Conservation (phyloP, 2,329 filamentous ascomycete genomes). For the Aspergillus piperis region DNA sequence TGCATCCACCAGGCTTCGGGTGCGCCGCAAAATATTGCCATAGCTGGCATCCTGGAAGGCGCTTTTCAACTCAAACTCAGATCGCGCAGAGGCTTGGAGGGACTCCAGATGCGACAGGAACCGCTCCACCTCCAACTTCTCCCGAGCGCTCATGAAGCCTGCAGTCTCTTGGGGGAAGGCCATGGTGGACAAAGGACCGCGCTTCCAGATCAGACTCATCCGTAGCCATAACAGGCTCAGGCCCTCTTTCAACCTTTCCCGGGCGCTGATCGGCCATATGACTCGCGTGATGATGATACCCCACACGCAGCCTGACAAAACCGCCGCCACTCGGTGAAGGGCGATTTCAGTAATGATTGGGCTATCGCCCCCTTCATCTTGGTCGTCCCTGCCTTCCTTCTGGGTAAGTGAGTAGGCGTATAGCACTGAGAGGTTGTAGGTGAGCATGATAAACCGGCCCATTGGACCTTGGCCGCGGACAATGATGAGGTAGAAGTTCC, state of each 20-base stretch:
- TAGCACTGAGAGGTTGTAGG: slow-evolving; percentile 91
- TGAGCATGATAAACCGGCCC: slow-evolving; percentile 89
- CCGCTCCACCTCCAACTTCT: slow-evolving; percentile 82
- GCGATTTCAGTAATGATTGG: slow-evolving; percentile 88
- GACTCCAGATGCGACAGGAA: slow-evolving; percentile 73
- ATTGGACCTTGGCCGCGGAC: slow-evolving; percentile 82
- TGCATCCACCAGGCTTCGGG: slow-evolving; percentile 81
- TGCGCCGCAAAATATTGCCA: slow-evolving; percentile 73
- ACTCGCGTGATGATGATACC: slow-evolving; percentile 85
- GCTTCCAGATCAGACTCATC: slow-evolving; percentile 94
- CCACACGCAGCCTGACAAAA: slow-evolving; percentile 86
- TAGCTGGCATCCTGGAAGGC: slow-evolving; percentile 79
- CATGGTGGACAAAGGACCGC: slow-evolving; percentile 79
- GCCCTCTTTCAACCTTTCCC: slow-evolving; percentile 84
- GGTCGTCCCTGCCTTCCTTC: slow-evolving; percentile 75
- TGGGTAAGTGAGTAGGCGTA: slow-evolving; percentile 91
- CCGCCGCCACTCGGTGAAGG: slow-evolving; percentile 81
- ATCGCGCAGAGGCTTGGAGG: slow-evolving; percentile 70
- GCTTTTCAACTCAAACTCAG: slow-evolving; percentile 84
- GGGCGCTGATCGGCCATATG: slow-evolving; percentile 91
- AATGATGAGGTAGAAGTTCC: slow-evolving; percentile 88
- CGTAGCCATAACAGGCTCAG: slow-evolving; percentile 89
- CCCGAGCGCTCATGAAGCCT: slow-evolving; percentile 82
- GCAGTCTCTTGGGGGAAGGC: slow-evolving; percentile 57
- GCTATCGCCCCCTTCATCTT: slow-evolving; percentile 79